phyloP scores from a whole-genome alignment of 495 filamentous ascomycete genomes.

The Trichoderma orchidacearum region DNA sequence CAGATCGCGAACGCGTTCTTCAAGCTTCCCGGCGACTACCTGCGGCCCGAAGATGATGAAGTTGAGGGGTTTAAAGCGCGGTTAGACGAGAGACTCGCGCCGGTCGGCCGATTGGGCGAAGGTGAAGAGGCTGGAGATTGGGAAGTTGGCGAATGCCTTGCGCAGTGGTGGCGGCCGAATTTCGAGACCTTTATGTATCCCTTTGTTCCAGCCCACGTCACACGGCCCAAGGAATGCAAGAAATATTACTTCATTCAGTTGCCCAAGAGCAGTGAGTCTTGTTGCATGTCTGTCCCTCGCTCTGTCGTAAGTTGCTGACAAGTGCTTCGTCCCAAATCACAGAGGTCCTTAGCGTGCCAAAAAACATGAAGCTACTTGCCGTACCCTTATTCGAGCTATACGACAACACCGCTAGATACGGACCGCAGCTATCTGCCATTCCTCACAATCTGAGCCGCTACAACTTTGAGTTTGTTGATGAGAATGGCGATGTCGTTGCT shows the following conservation, averaged over 20 bases:
- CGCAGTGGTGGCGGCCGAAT: constrained; percentile 97
- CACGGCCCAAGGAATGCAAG: constrained; percentile 96
- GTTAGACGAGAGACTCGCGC: constrained; percentile 83
- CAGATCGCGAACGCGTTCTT: constrained; percentile 99
- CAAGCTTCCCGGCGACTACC: constrained; percentile 94
- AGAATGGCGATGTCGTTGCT: constrained; percentile 76
- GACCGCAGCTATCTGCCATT: constrained; percentile 89
- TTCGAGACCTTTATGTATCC: constrained; percentile 99
- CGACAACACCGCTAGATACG: constrained; percentile 90
- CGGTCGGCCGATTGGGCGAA: constrained; percentile 74
- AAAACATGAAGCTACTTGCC: constrained; percentile 98
- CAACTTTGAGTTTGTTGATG: constrained; percentile 97
- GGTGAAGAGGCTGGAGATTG: constrained; percentile 84
- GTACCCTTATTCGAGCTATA: constrained; percentile 96
- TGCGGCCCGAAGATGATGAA: constrained; percentile 81
- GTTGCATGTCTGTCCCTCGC: background rate
- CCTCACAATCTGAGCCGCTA: constrained; percentile 87
- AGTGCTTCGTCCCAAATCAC: background rate
- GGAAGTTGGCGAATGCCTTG: constrained; percentile 86
- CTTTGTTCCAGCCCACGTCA: constrained; percentile 88
- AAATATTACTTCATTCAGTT: constrained; percentile 96
- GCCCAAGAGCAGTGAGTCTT: constrained; percentile 68
- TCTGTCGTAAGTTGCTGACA: background rate
- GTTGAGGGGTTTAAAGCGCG: constrained; percentile 84
- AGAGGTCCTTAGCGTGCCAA: constrained; percentile 96